Conservation (phyloP, 306 rosid species). For the Ochetophila trinervis region DNA sequence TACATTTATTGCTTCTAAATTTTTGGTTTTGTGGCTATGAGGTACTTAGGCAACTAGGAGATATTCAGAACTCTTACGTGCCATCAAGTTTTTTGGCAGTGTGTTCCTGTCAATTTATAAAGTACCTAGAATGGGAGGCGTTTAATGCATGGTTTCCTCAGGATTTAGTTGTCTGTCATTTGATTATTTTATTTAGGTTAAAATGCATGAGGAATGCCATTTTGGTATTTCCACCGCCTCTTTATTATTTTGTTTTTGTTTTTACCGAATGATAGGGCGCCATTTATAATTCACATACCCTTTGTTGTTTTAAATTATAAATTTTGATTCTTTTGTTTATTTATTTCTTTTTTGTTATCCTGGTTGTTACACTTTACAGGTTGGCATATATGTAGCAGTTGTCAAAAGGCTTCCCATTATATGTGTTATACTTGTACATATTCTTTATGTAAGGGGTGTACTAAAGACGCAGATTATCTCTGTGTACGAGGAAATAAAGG, state of each 20-base stretch:
- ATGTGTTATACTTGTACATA: slow-evolving; percentile 93
- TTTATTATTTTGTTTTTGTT: no score
- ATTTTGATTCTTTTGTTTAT: not conserved
- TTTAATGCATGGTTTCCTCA: no score
- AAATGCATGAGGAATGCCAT: no score
- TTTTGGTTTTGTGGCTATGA: not conserved
- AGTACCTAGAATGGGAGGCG: no score
- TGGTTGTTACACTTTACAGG: slow-evolving; percentile 49
- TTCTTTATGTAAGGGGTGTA: slow-evolving; percentile 90
- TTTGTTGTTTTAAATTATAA: not conserved
- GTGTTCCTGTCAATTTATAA: no score
- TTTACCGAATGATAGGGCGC: no score
- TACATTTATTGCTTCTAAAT: not conserved
- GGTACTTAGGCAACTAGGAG: not conserved
- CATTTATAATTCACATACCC: no score
- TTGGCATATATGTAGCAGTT: slow-evolving; percentile 92
- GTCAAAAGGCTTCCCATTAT: slow-evolving; percentile 77
- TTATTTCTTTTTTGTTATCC: slow-evolving; percentile 7
- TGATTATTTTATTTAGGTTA: no score
- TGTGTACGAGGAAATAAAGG: slow-evolving; percentile 85
- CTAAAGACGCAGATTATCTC: slow-evolving; percentile 71
- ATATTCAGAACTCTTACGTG: not conserved
- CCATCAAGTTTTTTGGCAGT: no score
- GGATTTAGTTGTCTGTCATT: no score
- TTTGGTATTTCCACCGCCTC: no score